Evolutionary conservation across 176 grass and related monocot genomes (phyloP), one percentile per base, ranked within the genome.

Genomic region (Hyparrhenia diplandra): DNA sequence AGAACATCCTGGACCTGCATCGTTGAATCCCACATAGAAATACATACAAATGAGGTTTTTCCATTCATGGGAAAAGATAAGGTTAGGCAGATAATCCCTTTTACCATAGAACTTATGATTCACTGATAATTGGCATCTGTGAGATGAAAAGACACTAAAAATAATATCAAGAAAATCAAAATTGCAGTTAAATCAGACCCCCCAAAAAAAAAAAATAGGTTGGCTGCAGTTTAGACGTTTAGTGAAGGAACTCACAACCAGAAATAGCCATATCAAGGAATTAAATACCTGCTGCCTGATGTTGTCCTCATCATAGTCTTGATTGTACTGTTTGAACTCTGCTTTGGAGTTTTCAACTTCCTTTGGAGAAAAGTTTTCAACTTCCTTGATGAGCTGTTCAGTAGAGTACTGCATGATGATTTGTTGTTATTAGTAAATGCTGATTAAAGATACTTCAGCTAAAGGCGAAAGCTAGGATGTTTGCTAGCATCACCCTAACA

Each of bases 1-100:
- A 98, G 80, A 69, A 95, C 90, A 80, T 95, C 90, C 43, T 92
- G 79, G 4, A 99, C 88, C 92, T 98, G 75, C 13, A 75, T 51
- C 18, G 16, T 42, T 84, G 9, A 66, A 34, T 40, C 17, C n/a
- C 69, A 46, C 59, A 60, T 18, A 37, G 2, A 32, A 32, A 32
- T 32, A 52, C 45, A 45, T 41, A 75, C 0, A 47, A 1, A 32
- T 46, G 47, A n/a, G 36, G 20, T n/a, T 67, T 28, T 2, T 43
- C 23, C 5, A 43, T 35, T 60, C 10, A 6, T 61, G 10, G 46
- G 28, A n/a, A 67, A 52, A 16, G 35, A 17, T 6, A 24, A 25
- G 23, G 41, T 29, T 64, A 9, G 45, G 4, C 34, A 74, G 9
- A 35, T n/a, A 59, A 37, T 29, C 80, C 57, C 35, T 13, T 12